A percentile compares a stretch with the other conserved stretches of the same genome.
These are phyloP conservation scores for Apium graveolens DNA, from an alignment of 129 eudicot species.

Conservation along the genomic window DNA sequence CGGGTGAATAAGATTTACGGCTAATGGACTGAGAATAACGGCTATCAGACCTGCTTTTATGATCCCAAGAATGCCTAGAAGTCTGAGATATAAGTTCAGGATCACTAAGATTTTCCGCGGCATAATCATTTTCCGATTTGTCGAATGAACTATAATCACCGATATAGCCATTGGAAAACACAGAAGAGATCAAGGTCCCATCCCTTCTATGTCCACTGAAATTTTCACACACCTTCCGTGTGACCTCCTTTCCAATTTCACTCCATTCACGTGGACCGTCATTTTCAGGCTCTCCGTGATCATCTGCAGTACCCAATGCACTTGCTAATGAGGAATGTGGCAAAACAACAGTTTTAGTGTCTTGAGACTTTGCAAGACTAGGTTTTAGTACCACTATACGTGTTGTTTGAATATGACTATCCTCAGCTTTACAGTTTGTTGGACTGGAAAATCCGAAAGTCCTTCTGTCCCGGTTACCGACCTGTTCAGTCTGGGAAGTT, in stretches of 20 bases:
- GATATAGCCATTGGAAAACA: conserved; percentile 67
- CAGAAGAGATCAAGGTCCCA: conserved; percentile 58
- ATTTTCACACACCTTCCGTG: conserved; percentile 38
- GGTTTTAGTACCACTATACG: conserved; percentile 89
- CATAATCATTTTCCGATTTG: conserved; percentile 76
- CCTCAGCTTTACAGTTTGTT: conserved; percentile 33
- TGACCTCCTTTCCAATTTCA: conserved; percentile 49
- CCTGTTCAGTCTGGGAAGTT: conserved; percentile 20
- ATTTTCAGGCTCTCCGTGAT: conserved; percentile 39
- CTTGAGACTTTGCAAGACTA: conserved; percentile 48
- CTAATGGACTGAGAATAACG: conserved; percentile 67
- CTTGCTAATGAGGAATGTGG: conserved; percentile 49
- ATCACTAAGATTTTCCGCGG: conserved; percentile 62
- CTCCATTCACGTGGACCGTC: conserved; percentile 43
- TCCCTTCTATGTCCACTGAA: conserved; percentile 50
- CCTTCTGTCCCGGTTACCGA: conserved; percentile 27
- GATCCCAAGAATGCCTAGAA: conserved; percentile 94
- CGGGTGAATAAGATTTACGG: conserved; percentile 78
- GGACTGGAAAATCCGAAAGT: conserved; percentile 38
- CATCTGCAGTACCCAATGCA: conserved; percentile 28
- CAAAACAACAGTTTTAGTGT: conserved; percentile 37
- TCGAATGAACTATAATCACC: conserved; percentile 83
- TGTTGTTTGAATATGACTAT: conserved; percentile 50
- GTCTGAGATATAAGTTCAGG: conserved; percentile 76
- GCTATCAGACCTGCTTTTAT: conserved; percentile 51